Conservation (phyloP, 2,329 filamentous ascomycete genomes). For the Fusarium siculi region DNA sequence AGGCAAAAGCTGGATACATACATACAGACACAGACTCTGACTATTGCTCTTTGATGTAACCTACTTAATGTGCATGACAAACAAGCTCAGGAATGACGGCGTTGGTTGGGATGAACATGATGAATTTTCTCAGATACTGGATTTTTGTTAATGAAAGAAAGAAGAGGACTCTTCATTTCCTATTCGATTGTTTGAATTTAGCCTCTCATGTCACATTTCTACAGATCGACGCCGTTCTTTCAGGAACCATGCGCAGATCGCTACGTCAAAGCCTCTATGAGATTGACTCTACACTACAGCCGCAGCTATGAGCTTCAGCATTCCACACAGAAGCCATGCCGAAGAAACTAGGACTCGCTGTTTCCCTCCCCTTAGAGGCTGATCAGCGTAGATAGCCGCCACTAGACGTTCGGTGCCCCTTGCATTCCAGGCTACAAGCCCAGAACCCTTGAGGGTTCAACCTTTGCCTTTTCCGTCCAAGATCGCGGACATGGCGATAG, state of each 20-base stretch:
- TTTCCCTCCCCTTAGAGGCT: neutral
- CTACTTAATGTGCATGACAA: conserved; percentile 21
- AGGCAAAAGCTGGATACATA: conserved; percentile 27
- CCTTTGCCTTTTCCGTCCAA: conserved; percentile 21
- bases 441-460: conserved; percentile 17
- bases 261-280: conserved; percentile 1
- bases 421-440: conserved; percentile 24
- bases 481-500: conserved; percentile 7
- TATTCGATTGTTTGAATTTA: conserved; percentile 8
- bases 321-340: conserved; percentile 18
- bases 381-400: conserved; percentile 10
- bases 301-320: neutral
- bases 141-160: conserved; percentile 22
- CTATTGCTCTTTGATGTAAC: conserved; percentile 26
- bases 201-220: conserved; percentile 18
- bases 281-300: conserved; percentile 1
- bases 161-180: conserved; percentile 3
- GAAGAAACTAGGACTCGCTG: neutral
- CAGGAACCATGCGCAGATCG: conserved; percentile 10
- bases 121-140: conserved; percentile 28
- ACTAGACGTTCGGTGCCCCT: conserved; percentile 14
- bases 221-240: neutral
- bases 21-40: conserved; percentile 10
- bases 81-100: conserved; percentile 37
- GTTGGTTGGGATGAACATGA: conserved; percentile 22